Evolutionary conservation across 2,329 filamentous ascomycete genomes (phyloP), one percentile per base, ranked within the genome.

Genomic region (Cryphonectria japonica): DNA sequence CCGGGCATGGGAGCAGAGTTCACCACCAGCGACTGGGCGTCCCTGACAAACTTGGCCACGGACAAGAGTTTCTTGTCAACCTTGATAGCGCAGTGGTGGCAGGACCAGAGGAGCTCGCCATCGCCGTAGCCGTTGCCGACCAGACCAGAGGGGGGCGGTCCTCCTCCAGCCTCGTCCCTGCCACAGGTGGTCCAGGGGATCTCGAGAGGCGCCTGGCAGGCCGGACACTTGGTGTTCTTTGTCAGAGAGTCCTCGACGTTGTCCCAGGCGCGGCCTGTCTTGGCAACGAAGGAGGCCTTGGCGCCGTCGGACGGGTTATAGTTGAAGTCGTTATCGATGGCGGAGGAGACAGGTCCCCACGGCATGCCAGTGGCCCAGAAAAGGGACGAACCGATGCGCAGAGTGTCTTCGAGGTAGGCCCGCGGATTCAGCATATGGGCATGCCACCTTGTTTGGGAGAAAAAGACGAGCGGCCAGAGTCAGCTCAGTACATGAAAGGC

Each of bases 361-460:
- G 92, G 93, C 73, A 95, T 84, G 0, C 88, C 87, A 0, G 85
- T 83, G 1, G 83, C 81, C 90, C 92, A 94, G 2, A 87, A 78
- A 39, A 86, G 82, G 69, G 84, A 82, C 2, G 84, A 75, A 0
- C 87, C 88, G 39, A 83, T 80, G 9, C 91, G 85, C 69, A 94
- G 82, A 76, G 89, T 90, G 77, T 95, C 93, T 76, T 95, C 92
- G 4, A 94, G 85, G 77, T 90, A 95, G n/a, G 83, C 83, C 57
- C 91, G 84, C 0, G 93, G 93, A 75, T 94, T 95, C 3, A 95
- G 86, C 88, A 93, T 91, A 76, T 93, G 92, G 0, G 91, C 83
- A 78, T 95, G 93, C 90, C 70, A 72, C 1, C 70, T 72, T 14
- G 5, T 61, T 61, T 32, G 50, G 2, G 14, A 26, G 2, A 19